Evolutionary conservation across 257 asterid genomes (phyloP).

Genomic region (Gynochthodes officinalis): DNA sequence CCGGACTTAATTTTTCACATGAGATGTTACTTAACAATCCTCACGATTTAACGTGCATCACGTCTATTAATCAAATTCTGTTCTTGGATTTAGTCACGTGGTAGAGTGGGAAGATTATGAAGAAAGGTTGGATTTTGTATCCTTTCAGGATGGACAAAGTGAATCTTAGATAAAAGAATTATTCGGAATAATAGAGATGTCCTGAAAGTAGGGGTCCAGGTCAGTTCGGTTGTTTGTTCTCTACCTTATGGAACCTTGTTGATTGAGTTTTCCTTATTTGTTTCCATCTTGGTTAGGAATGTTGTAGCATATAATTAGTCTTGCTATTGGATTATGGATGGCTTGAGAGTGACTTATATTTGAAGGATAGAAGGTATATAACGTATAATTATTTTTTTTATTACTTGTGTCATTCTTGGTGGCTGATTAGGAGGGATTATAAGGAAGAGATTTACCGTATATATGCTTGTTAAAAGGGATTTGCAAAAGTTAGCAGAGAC

Average conservation of each 20-base stretch:
- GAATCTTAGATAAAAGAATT: background rate
- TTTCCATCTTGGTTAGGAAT: background rate
- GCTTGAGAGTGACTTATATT: background rate
- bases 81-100: background rate
- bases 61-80: background rate
- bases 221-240: background rate
- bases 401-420: background rate
- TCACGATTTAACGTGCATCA: constrained; percentile 12
- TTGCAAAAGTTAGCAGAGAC: background rate
- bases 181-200: background rate
- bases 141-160: background rate
- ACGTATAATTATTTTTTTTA: background rate
- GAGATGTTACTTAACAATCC: background rate
- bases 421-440: background rate
- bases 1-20: constrained; percentile 5
- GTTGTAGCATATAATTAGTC: background rate
- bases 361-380: no score
- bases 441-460: background rate
- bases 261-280: background rate
- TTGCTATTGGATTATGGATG: background rate
- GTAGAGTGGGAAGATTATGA: background rate
- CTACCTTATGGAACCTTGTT: background rate
- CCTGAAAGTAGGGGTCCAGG: constrained; percentile 6
- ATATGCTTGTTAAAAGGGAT: background rate
- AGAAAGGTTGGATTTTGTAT: background rate